Percentiles rank a stretch among this genome's conserved stretches.
Evolutionary conservation across 2,329 filamentous ascomycete species (phyloP).

Genomic region (Fusarium subtropicale): DNA sequence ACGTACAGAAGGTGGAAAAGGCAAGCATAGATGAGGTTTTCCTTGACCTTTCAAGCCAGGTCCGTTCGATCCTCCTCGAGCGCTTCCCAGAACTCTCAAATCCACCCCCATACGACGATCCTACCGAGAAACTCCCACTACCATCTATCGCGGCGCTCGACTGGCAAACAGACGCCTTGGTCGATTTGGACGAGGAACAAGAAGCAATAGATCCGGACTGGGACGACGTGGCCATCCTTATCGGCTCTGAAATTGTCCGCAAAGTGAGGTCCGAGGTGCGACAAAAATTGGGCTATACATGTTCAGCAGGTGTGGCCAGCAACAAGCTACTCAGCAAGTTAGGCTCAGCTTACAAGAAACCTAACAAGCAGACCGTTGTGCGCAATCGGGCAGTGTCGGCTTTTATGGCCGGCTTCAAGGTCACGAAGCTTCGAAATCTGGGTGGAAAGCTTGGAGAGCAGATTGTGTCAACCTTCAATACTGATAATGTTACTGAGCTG

Average conservation of each 20-base stretch:
- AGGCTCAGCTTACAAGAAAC: slow-evolving; percentile 91
- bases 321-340: slow-evolving; percentile 98
- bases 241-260: slow-evolving; percentile 90
- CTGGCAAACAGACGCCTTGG: slow-evolving; percentile 85
- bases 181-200: slow-evolving; percentile 80
- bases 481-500: slow-evolving; percentile 81
- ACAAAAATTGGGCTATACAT: slow-evolving; percentile 84
- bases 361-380: slow-evolving; percentile 93
- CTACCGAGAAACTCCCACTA: slow-evolving; percentile 75
- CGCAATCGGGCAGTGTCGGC: slow-evolving; percentile 82
- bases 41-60: slow-evolving; percentile 86
- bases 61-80: slow-evolving; percentile 79
- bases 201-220: slow-evolving; percentile 90
- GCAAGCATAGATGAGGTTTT: slow-evolving; percentile 97
- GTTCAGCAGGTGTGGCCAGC: slow-evolving; percentile 85
- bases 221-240: slow-evolving; percentile 90
- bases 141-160: slow-evolving; percentile 78
- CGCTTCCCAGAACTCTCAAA: slow-evolving; percentile 77
- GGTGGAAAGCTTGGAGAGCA: slow-evolving; percentile 95
- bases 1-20: slow-evolving; percentile 84
- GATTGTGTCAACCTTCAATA: slow-evolving; percentile 82
- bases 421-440: slow-evolving; percentile 94
- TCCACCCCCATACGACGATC: slow-evolving; percentile 79
- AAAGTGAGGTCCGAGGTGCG: slow-evolving; percentile 76
- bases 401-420: slow-evolving; percentile 88